Percentiles rank a stretch among this genome's conserved stretches.
These are phyloP conservation scores for Aspergillus fructus DNA, from an alignment of 2,329 filamentous ascomycete genomes.

Conservation along the genomic window DNA sequence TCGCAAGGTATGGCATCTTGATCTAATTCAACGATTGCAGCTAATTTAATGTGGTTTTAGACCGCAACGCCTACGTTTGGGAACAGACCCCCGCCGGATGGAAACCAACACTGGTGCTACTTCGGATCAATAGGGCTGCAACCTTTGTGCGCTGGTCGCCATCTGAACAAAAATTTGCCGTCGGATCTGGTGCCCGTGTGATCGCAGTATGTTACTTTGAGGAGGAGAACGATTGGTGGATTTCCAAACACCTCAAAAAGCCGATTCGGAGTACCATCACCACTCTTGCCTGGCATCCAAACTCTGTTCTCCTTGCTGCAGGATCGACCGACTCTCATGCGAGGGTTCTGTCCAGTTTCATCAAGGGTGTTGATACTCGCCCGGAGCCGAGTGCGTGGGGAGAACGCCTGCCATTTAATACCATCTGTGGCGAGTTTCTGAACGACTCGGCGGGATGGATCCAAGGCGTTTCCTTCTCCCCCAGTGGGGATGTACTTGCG, in stretches of 20 bases:
- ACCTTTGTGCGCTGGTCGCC: slow-evolving; percentile 98
- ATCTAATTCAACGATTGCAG: not conserved
- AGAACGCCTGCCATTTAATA: slow-evolving; percentile 95
- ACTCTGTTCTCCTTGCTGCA: slow-evolving; percentile 89
- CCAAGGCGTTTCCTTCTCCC: slow-evolving; percentile 89
- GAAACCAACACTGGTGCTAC: slow-evolving; percentile 94
- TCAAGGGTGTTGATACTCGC: slow-evolving; percentile 87
- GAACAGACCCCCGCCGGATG: slow-evolving; percentile 89
- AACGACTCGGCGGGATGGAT: slow-evolving; percentile 98
- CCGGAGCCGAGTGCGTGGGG: slow-evolving; percentile 91
- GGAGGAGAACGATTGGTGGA: slow-evolving; percentile 99
- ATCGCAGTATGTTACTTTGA: slow-evolving; percentile 99
- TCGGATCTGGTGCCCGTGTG: slow-evolving; percentile 90
- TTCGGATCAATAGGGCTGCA: slow-evolving; percentile 93
- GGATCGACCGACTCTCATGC: slow-evolving; percentile 98
- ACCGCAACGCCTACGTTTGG: slow-evolving; percentile 98
- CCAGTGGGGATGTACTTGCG: slow-evolving; percentile 86
- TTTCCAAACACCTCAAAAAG: slow-evolving; percentile 99
- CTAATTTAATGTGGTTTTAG: slow-evolving; percentile 46
- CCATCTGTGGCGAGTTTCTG: slow-evolving; percentile 91
- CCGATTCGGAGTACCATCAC: slow-evolving; percentile 97
- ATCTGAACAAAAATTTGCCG: slow-evolving; percentile 94
- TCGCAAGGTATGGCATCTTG: slow-evolving; percentile 69
- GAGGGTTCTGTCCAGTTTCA: slow-evolving; percentile 89
- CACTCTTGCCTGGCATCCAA: slow-evolving; percentile 93